Conservation (phyloP, 495 filamentous ascomycete genomes). For the Neurospora sp. region DNA sequence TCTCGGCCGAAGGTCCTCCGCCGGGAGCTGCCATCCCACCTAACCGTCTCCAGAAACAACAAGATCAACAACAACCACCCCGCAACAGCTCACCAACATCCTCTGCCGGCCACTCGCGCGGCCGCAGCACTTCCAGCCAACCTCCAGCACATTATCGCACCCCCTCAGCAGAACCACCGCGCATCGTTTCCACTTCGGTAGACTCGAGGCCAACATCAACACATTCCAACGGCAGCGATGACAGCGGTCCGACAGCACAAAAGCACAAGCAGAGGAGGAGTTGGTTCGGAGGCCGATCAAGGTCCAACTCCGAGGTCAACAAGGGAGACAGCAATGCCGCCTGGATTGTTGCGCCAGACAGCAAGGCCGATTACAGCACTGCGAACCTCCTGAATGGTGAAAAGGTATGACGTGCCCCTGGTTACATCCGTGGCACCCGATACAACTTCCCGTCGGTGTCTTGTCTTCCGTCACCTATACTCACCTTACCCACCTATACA, state of each 20-base stretch:
- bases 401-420: slow-evolving; percentile 34
- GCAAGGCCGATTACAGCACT: slow-evolving; percentile 53
- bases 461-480: neutral
- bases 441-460: neutral
- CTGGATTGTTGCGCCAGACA: slow-evolving; percentile 52
- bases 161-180: neutral
- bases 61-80: neutral
- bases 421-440: neutral
- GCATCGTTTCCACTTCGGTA: neutral
- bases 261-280: slow-evolving; percentile 28
- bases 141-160: neutral
- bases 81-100: neutral
- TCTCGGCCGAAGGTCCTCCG: neutral
- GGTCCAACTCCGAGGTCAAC: slow-evolving; percentile 27
- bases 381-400: slow-evolving; percentile 47
- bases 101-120: neutral
- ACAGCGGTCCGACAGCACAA: slow-evolving; percentile 18
- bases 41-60: neutral
- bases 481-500: slow-evolving; percentile 18
- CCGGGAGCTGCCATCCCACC: neutral
- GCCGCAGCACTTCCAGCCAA: neutral
- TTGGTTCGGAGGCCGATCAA: slow-evolving; percentile 36
- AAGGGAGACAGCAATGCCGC: slow-evolving; percentile 31
- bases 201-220: slow-evolving; percentile 14
- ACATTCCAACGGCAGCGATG: slow-evolving; percentile 16